These are phyloP conservation scores for Tetradesmus lagerheimii DNA, from an alignment of 139 green algal species.

Conservation along the genomic window DNA sequence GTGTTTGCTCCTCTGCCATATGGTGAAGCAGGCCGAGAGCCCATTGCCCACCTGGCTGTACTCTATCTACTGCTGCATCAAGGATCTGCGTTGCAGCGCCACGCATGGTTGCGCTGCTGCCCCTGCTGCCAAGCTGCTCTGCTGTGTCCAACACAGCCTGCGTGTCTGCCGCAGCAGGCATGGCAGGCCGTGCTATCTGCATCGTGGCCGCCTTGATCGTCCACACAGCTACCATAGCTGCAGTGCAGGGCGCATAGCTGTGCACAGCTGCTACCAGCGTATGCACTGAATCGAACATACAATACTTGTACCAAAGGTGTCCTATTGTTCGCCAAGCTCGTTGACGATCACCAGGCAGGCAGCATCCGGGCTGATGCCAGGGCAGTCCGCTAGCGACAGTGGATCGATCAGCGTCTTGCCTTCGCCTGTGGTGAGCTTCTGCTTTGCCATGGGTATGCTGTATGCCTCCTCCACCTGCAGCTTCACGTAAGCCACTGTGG, in stretches of 20 bases:
- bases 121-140: background rate
- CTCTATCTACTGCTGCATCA: too few species aligned
- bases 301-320: background rate
- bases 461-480: slow-evolving; percentile 48
- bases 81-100: too few species aligned
- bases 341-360: slow-evolving; percentile 24
- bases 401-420: slow-evolving; percentile 43
- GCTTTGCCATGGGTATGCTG: slow-evolving; percentile 21
- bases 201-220: background rate
- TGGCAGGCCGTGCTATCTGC: background rate
- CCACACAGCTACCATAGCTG: background rate
- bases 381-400: slow-evolving; percentile 55
- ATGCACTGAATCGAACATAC: background rate
- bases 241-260: background rate
- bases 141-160: too few species aligned
- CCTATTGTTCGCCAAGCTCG: background rate
- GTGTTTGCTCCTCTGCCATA: background rate
- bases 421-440: background rate
- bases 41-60: too few species aligned
- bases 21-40: background rate
- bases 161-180: background rate
- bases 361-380: slow-evolving; percentile 46
- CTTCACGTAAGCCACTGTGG: slow-evolving; percentile 67
- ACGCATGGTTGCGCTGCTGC: too few species aligned
- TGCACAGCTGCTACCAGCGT: background rate